Evolutionary conservation across 2,329 filamentous ascomycete genomes (phyloP).

Genomic region (Trematosphaeria pertusa): DNA sequence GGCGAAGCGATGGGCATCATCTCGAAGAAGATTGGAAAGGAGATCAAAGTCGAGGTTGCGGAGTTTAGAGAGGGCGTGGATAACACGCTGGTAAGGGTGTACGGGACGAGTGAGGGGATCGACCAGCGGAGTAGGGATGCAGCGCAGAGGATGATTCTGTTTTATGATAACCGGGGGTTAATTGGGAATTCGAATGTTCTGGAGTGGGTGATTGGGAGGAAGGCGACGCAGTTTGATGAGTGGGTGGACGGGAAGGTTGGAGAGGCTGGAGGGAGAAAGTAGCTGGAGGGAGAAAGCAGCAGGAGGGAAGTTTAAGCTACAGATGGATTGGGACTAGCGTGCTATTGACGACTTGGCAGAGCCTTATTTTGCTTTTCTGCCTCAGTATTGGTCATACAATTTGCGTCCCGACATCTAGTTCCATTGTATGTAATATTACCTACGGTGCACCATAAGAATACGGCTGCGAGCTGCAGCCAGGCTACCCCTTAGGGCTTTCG

Average conservation of each 20-base stretch:
- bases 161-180: constrained; percentile 21
- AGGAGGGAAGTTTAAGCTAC: no score
- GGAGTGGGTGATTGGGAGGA: constrained; percentile 20
- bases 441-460: no score
- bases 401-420: no score
- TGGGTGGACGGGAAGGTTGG: constrained; percentile 13
- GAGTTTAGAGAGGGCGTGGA: constrained; percentile 26
- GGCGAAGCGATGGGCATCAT: constrained; percentile 23
- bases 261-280: neutral
- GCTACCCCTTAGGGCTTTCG: no score
- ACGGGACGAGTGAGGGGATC: constrained; percentile 5
- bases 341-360: no score
- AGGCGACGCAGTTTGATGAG: constrained; percentile 14
- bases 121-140: constrained; percentile 15
- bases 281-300: no score
- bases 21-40: constrained; percentile 28
- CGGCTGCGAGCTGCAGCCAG: no score
- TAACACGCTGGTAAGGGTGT: constrained; percentile 11
- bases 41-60: constrained; percentile 24
- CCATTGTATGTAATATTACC: no score
- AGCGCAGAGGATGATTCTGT: constrained; percentile 23
- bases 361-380: no score
- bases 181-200: constrained; percentile 21
- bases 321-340: no score
- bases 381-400: no score